Conservation (phyloP, 2,329 filamentous ascomycete genomes). For the Apiospora arundinis region DNA sequence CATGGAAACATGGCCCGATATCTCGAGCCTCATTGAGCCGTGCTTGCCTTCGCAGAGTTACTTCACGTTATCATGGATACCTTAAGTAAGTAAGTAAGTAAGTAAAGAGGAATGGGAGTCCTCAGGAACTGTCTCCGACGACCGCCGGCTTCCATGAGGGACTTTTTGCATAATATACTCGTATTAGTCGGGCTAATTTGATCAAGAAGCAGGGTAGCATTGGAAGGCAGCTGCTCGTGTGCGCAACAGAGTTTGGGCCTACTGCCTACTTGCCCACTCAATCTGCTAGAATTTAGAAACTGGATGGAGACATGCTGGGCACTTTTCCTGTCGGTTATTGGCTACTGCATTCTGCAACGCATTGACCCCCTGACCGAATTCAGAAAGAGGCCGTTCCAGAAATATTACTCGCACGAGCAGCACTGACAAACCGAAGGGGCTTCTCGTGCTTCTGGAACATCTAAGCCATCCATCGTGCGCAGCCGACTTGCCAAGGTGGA, state of each 20-base stretch:
- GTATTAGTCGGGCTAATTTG: no score
- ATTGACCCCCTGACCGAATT: neutral
- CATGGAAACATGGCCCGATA: neutral
- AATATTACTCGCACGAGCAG: neutral
- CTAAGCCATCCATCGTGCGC: no score
- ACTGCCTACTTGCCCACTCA: neutral
- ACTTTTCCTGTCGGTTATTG: neutral
- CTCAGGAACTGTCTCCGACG: no score
- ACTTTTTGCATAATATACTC: no score
- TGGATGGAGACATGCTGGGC: neutral
- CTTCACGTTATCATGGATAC: no score
- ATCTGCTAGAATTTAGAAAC: neutral
- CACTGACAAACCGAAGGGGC: neutral
- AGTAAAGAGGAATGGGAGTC: no score
- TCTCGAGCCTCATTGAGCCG: neutral
- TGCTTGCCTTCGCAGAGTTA: no score
- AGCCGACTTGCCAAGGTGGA: no score
- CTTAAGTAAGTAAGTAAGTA: no score
- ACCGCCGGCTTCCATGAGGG: no score
- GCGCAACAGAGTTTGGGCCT: neutral
- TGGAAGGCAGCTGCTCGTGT: neutral
- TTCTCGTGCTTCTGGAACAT: conserved; percentile 4
- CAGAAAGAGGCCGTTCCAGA: neutral
- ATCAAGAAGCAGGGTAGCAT: no score
- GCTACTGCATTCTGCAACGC: neutral